Conservation (phyloP, 805 yeast species). For the Metschnikowia vanudenii region DNA sequence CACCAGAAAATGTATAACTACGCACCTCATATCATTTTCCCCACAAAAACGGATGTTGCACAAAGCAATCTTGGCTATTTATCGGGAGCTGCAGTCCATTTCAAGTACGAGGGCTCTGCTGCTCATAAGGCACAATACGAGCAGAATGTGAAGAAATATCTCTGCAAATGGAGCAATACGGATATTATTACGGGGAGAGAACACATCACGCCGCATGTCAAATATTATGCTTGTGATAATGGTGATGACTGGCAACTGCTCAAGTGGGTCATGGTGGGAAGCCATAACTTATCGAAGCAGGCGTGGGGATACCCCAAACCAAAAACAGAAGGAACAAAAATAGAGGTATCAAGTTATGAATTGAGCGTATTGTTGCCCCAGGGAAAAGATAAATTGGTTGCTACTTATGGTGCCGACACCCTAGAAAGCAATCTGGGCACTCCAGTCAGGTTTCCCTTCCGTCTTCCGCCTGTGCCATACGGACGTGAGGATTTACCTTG, state of each 20-base stretch:
- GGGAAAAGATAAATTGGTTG: conserved; percentile 34
- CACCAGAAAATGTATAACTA: conserved; percentile 29
- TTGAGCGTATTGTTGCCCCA: conserved; percentile 34
- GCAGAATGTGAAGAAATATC: conserved; percentile 39
- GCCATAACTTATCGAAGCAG: conserved; percentile 70
- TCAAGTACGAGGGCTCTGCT: conserved; percentile 30
- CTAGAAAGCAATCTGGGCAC: conserved; percentile 13
- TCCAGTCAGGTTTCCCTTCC: conserved; percentile 54
- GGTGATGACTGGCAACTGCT: conserved; percentile 49
- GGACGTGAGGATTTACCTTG: conserved; percentile 46
- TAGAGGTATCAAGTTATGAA: conserved; percentile 38
- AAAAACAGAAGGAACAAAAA: conserved; percentile 18
- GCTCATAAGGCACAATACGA: conserved; percentile 36
- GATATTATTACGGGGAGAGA: conserved; percentile 29
- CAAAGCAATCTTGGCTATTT: conserved; percentile 43
- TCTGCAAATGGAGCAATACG: conserved; percentile 45
- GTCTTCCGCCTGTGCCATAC: conserved; percentile 49
- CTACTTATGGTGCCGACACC: conserved; percentile 42
- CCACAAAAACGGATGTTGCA: conserved; percentile 41
- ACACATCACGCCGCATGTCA: conserved; percentile 61
- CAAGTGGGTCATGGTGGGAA: conserved; percentile 70
- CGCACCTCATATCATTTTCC: conserved; percentile 42
- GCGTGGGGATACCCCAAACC: conserved; percentile 68
- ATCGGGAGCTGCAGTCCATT: conserved; percentile 53
- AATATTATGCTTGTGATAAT: conserved; percentile 57